Base-by-base conservation (phyloP, 495 filamentous ascomycete species). In the Neurospora sp. region DNA sequence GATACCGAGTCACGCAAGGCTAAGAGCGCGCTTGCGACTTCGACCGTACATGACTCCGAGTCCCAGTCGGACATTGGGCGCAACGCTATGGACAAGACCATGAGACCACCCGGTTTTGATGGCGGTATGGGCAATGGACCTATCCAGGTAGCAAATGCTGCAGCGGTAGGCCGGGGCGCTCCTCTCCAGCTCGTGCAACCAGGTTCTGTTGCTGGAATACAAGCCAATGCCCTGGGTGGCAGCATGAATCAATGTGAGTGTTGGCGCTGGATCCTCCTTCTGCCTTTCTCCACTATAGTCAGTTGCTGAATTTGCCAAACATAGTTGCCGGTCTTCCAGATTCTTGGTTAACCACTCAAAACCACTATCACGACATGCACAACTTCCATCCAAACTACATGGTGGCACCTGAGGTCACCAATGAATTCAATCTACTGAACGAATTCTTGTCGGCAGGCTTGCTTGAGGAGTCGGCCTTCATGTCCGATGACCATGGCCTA, bases 361-460 rank as follows among this genome's bases (percentile, higher is more conserved):
- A 89, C 77, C 92, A 92, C 78, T 96, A 92, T 79, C 91, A 95
- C 84, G 94, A 97, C 79, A 96, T 97, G 91, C 94, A 97, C 83
- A 92, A 88, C 77, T 93, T 94, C 78, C 92, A 98, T 83, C 92
- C 94, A 72, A 94, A 92, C 76, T 98, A 96, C 84, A 94, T 97
- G 92, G 95, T 98, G 83, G 91, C 94, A 37, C 93, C 93, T 73
- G 96, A 99, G 81, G 92, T 97, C 74, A 93, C 92, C 39, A 94
- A 93, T 81, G 96, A 99, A 83, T 98, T 97, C 80, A 97, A 97
- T 78, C 85, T 98, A 73, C 88, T 99, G 74, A 97, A 96, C 76
- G 94, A 98, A 81, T 99, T 98, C 79, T 88, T 98, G 74, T 94
- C 91, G 81, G 94, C 89, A 75, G 94, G 91, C 81, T 82, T 98